phyloP scores from a whole-genome alignment of 495 filamentous ascomycete genomes.

The Daldinia concentrica region DNA sequence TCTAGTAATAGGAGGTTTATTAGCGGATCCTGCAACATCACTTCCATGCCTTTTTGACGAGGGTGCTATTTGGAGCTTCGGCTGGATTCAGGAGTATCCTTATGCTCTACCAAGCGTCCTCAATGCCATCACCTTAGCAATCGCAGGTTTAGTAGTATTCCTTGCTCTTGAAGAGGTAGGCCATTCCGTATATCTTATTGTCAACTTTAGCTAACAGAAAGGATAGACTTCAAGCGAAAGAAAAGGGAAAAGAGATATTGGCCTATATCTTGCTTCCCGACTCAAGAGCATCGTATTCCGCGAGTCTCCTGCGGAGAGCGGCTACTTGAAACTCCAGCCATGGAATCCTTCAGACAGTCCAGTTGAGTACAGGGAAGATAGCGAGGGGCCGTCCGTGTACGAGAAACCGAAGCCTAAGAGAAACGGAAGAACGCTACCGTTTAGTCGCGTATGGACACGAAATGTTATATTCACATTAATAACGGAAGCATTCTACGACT shows the following conservation, averaged over 20 bases:
- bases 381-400: conserved; percentile 2
- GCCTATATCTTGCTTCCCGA: conserved; percentile 44
- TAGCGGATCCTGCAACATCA: conserved; percentile 69
- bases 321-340: conserved; percentile 39
- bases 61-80: conserved; percentile 48
- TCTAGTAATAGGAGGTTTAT: conserved; percentile 67
- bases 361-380: conserved; percentile 18
- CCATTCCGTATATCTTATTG: not conserved
- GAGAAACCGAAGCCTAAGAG: conserved; percentile 17
- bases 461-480: conserved; percentile 74
- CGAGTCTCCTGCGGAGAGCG: conserved; percentile 11
- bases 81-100: conserved; percentile 69
- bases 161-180: conserved; percentile 71
- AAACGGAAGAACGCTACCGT: conserved; percentile 62
- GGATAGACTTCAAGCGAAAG: conserved; percentile 54
- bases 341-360: conserved; percentile 24
- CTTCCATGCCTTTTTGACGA: conserved; percentile 71
- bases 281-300: conserved; percentile 24
- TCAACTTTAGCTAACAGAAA: conserved; percentile 11
- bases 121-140: conserved; percentile 65
- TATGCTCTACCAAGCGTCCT: conserved; percentile 75
- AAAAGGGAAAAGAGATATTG: conserved; percentile 53
- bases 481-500: conserved; percentile 74
- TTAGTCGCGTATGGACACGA: conserved; percentile 79
- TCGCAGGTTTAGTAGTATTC: conserved; percentile 60